phyloP scores from a whole-genome alignment of 306 rosid species.

The Trifolium fragiferum region DNA sequence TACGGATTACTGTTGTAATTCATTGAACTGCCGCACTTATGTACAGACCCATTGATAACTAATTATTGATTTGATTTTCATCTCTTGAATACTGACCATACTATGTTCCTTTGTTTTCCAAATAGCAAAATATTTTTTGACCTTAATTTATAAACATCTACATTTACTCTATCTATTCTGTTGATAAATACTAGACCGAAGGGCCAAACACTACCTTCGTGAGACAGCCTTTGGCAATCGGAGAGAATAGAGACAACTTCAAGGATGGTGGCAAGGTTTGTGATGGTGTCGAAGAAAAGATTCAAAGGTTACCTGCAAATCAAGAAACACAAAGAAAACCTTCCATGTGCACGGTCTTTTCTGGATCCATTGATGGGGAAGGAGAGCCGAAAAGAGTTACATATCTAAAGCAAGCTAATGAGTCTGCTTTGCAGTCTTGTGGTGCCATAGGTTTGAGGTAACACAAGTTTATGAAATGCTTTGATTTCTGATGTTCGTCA shows the following conservation, averaged over 20 bases:
- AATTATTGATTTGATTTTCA: conserved; percentile 24
- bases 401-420: conserved; percentile 70
- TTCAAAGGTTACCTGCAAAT: conserved; percentile 69
- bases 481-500: conserved; percentile 26
- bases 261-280: conserved; percentile 67
- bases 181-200: conserved; percentile 60
- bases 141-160: background rate
- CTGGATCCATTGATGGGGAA: conserved; percentile 70
- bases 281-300: conserved; percentile 77
- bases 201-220: conserved; percentile 56
- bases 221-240: conserved; percentile 63
- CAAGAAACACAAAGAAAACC: conserved; percentile 83
- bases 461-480: conserved; percentile 34
- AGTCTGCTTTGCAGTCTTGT: conserved; percentile 55
- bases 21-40: conserved; percentile 20
- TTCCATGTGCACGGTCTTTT: conserved; percentile 60
- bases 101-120: conserved; percentile 14
- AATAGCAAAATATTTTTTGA: conserved; percentile 17
- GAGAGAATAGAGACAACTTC: conserved; percentile 65
- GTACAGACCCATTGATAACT: conserved; percentile 20
- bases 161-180: conserved; percentile 29
- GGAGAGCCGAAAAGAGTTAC: conserved; percentile 64
- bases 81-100: conserved; percentile 29
- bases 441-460: conserved; percentile 76
- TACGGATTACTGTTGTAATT: conserved; percentile 21